Evolutionary conservation across 2,329 filamentous ascomycete genomes (phyloP).

Genomic region (Keithomyces neogunnii): DNA sequence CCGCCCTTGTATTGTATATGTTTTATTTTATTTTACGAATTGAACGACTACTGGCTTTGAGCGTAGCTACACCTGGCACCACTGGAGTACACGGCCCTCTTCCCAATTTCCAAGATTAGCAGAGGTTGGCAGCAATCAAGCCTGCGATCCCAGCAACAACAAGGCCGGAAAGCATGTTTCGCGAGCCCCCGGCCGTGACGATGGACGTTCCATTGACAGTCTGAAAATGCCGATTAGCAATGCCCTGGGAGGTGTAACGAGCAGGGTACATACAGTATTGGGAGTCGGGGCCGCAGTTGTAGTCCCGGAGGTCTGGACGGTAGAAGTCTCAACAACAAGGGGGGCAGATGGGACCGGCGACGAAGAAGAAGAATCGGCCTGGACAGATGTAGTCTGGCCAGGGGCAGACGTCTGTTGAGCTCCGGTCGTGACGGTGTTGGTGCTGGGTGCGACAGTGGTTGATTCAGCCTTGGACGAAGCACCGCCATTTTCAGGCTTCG

Average conservation of each 20-base stretch:
- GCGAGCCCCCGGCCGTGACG: constrained; percentile 7
- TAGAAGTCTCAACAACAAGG: neutral
- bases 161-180: neutral
- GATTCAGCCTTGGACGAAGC: constrained; percentile 7
- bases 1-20: neutral
- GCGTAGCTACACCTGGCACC: neutral
- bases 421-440: constrained; percentile 2
- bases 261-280: neutral
- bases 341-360: neutral
- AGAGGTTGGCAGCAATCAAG: constrained; percentile 9
- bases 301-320: neutral
- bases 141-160: constrained; percentile 8
- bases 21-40: constrained; percentile 2
- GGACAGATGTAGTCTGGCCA: neutral
- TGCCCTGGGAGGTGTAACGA: neutral
- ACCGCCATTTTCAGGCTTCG: constrained; percentile 9
- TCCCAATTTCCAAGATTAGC: constrained; percentile 5
- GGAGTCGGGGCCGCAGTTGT: neutral
- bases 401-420: neutral
- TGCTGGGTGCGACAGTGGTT: constrained; percentile 5
- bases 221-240: neutral
- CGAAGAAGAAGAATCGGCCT: neutral
- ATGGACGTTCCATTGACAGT: constrained; percentile 1
- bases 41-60: neutral
- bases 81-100: neutral